Percentiles rank a stretch among this genome's conserved stretches.
phyloP scores from a whole-genome alignment of 257 asterid species.

The Solanum gandarillasii region DNA sequence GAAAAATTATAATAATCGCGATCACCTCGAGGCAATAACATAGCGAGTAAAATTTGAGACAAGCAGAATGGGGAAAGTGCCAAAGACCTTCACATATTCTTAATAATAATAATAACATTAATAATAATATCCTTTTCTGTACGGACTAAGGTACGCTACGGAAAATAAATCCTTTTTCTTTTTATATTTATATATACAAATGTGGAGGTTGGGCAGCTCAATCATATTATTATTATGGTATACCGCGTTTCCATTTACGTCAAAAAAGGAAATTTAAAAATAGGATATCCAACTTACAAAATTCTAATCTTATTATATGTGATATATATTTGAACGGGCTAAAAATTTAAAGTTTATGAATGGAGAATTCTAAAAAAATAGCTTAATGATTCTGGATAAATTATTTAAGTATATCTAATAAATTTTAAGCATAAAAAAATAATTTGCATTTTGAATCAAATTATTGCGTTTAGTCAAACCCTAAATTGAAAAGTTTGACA shows the following conservation, averaged over 20 bases:
- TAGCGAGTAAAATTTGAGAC: too few species aligned
- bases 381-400: neutral
- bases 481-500: neutral
- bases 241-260: conserved; percentile 11
- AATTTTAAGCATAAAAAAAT: neutral
- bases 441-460: neutral
- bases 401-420: neutral
- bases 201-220: neutral
- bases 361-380: neutral
- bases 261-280: neutral
- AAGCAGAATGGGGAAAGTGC: too few species aligned
- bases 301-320: neutral
- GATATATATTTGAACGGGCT: too few species aligned
- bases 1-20: too few species aligned
- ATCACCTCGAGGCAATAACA: too few species aligned
- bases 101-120: too few species aligned
- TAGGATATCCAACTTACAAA: neutral
- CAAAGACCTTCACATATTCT: too few species aligned
- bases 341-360: neutral
- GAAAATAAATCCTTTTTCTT: neutral
- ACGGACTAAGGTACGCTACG: neutral
- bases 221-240: neutral
- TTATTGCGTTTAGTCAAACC: neutral
- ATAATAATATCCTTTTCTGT: neutral
- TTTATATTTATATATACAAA: neutral